A percentile compares a stretch with the other conserved stretches of the same genome.
Evolutionary conservation across 192 early-diverging fungal genomes (phyloP).

Genomic region (Coemansia sp.): DNA sequence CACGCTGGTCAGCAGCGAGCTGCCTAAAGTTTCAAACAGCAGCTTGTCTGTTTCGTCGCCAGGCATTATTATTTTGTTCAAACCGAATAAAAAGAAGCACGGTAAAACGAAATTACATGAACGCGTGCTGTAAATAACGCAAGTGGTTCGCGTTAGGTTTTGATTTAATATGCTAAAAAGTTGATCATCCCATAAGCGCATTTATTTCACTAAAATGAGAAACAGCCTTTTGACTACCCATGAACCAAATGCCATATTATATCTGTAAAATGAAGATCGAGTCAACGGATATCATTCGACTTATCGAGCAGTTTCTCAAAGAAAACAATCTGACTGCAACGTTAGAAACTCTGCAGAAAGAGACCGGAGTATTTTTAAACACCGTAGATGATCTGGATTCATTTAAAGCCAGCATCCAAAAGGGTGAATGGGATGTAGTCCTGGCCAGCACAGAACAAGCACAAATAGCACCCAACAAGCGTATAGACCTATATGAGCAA

Average conservation of each 20-base stretch:
- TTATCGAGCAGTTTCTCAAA: slow-evolving; percentile 91
- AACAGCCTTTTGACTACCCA: too few species aligned
- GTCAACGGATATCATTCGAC: slow-evolving; percentile 70
- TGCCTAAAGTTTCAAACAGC: slow-evolving; percentile 4
- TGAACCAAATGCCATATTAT: not conserved
- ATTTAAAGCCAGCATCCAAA: slow-evolving; percentile 71
- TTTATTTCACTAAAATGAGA: too few species aligned
- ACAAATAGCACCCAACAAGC: slow-evolving; percentile 63
- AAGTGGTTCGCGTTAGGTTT: too few species aligned
- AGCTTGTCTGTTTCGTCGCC: not conserved
- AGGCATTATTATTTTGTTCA: too few species aligned
- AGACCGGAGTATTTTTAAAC: slow-evolving; percentile 75
- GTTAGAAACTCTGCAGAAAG: slow-evolving; percentile 76
- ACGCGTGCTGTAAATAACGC: too few species aligned
- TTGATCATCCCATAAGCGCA: too few species aligned
- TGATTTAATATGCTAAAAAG: too few species aligned
- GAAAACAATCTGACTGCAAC: slow-evolving; percentile 85
- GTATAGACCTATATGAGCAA: slow-evolving; percentile 88
- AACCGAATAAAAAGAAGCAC: too few species aligned
- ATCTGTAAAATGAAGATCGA: slow-evolving; percentile 33
- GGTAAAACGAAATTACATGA: too few species aligned
- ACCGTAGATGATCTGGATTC: slow-evolving; percentile 77
- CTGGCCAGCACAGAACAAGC: slow-evolving; percentile 68
- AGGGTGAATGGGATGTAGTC: slow-evolving; percentile 87
- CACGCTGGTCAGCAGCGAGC: slow-evolving; percentile 1